Base-by-base conservation (phyloP, 2,329 filamentous ascomycete species). In the Scedosporium apiospermum region DNA sequence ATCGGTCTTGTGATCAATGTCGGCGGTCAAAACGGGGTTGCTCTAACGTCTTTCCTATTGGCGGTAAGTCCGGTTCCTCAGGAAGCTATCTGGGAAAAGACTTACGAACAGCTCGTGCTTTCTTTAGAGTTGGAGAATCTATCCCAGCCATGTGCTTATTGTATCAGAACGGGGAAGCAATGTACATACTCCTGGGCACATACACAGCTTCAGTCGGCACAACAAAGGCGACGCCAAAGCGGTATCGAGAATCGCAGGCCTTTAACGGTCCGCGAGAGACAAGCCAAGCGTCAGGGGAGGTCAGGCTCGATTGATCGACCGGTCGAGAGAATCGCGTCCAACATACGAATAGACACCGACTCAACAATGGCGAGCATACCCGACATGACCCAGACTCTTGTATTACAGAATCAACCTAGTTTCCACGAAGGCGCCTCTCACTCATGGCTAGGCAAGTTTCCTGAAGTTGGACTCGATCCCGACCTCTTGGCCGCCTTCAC, bases 161-260 rank as follows among this genome's bases (percentile, higher is more conserved):
- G 65, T 59, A 23, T 42, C 10, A 62, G 62, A 58, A 66, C 65
- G 6, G 65, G 65, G 38, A 66, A 66, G 57, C 57, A 59, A 10
- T 66, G 65, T 41, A 66, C 65, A 26, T 62, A 66, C 49, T 61
- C 64, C 34, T 66, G 65, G 65, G 65, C 64, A 26, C 63, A 60
- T 51, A 27, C 63, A 34, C 61, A 44, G 46, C 21, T 59, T 58
- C 42, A 21, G 66, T 66, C 26, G 65, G 64, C 46, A 23, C 44
- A 21, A 55, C 61, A 27, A 34, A 61, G 16, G 18, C 30, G n/a
- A 12, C 53, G 42, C 59, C 63, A 14, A 58, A 38, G 7, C 41
- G 57, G 16, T n/a, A 26, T 23, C 63, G 44, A 6, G 41, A 42
- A 18, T 18, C 18, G 26, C 38, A 57, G 21, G 14, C 21, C 51